Base-by-base conservation (phyloP, 2,329 filamentous ascomycete species). In the Hypoxylon sp. region DNA sequence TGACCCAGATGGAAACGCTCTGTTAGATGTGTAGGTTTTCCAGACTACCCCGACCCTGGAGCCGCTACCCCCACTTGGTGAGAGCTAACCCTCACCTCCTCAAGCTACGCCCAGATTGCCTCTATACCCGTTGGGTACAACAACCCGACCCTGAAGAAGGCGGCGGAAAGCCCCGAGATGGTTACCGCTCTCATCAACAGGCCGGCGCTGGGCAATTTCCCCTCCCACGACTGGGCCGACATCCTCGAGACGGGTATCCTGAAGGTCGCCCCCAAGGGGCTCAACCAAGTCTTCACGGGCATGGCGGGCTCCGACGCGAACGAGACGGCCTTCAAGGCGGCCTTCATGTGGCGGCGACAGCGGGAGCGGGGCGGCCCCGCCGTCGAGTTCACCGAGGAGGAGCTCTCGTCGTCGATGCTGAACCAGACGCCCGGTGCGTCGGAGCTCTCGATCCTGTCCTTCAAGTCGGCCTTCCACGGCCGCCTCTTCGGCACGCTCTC, bases 91-190 rank as follows among this genome's bases (percentile, higher is more conserved):
- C 11, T 11, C 48, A 26, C 17, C n/a, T 19, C 28, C 15, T 22
- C 24, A 69, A 91, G 89, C 62, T 94, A 94, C 75, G 91, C 93
- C 53, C 93, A 97, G 80, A 97, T 97, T 74, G 93, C 93, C 67
- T 97, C 92, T 43, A 97, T 97, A 72, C 91, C 93, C 3, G 84
- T 97, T 47, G 93, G 93, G 64, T 97, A 97, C 86, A 97, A 94
- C 85, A 97, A 97, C 81, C 89, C 92, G 6, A 80, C 84, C 68
- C 85, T 97, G 65, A 82, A 87, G 69, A 83, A 88, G 72, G 88
- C 89, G 32, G 91, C 92, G 24, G 85, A 86, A 65, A 90, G 89
- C 58, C 88, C 89, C 22, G 90, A 94, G 73, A 96, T 97, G 92
- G 81, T 88, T 73, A 89, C 84, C 61, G 87, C 91, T 59, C 81